These are phyloP conservation scores for Corchorus capsularis DNA, from an alignment of 345 rosid species.

Conservation along the genomic window DNA sequence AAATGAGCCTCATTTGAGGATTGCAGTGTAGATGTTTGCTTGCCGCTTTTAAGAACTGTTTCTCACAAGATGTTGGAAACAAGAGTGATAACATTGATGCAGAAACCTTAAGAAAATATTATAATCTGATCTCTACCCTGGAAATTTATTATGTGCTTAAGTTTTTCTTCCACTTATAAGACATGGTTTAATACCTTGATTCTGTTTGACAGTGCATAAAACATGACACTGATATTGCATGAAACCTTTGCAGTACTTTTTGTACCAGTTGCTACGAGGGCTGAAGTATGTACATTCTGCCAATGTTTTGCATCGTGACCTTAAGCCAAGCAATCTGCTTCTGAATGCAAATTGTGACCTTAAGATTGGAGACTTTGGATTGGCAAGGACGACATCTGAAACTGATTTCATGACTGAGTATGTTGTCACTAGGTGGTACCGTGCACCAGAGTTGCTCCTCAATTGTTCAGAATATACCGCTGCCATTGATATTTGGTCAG, in stretches of 20 bases:
- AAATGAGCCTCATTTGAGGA: background rate
- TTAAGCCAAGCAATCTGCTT: conserved; percentile 80
- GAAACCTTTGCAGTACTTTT: conserved; percentile 61
- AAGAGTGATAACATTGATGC: background rate
- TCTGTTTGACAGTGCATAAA: background rate
- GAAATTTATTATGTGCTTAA: background rate
- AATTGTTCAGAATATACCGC: conserved; percentile 85
- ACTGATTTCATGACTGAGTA: conserved; percentile 88
- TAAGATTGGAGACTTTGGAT: conserved; percentile 77
- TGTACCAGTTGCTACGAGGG: conserved; percentile 75
- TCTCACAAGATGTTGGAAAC: background rate
- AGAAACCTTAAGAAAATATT: background rate
- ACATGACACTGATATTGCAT: conserved; percentile 16
- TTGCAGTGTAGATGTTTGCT: background rate
- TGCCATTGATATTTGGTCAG: conserved; percentile 85
- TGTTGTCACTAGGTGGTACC: conserved; percentile 81
- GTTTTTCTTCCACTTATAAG: background rate
- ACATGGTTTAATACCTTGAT: background rate
- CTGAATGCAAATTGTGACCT: conserved; percentile 77
- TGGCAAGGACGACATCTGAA: conserved; percentile 82
- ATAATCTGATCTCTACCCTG: background rate
- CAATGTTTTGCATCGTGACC: conserved; percentile 76
- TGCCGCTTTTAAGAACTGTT: background rate
- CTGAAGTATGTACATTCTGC: conserved; percentile 79
- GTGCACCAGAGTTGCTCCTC: conserved; percentile 81